These are phyloP conservation scores for Wolfiporia cocos DNA, from an alignment of 1,284 basidiomycete genomes.

Conservation along the genomic window DNA sequence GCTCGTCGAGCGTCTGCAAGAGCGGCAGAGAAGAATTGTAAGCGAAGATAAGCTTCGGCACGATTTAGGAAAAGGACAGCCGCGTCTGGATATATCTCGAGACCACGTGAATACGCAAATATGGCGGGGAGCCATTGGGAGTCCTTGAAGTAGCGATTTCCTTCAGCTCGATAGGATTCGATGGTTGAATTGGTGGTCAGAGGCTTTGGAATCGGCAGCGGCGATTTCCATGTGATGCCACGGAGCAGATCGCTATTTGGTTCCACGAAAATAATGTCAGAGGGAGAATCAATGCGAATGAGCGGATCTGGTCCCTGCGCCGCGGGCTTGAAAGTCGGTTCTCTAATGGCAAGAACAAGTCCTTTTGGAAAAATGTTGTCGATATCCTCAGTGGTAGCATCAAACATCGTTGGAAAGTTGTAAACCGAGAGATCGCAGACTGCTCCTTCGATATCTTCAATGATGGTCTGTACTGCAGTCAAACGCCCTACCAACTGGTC, in stretches of 20 bases:
- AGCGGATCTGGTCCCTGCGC: slow-evolving; percentile 12
- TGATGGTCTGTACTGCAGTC: slow-evolving; percentile 12
- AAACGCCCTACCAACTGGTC: slow-evolving; percentile 8
- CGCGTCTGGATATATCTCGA: slow-evolving; percentile 11
- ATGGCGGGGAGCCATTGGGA: slow-evolving; percentile 20
- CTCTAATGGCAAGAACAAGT: slow-evolving; percentile 25
- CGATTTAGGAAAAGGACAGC: slow-evolving; percentile 10
- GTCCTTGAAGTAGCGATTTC: slow-evolving; percentile 13
- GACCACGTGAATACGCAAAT: slow-evolving; percentile 18
- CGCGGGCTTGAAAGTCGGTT: slow-evolving; percentile 25
- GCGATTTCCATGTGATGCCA: slow-evolving; percentile 9
- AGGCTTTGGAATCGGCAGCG: not conserved
- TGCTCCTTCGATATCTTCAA: slow-evolving; percentile 26
- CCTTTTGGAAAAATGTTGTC: slow-evolving; percentile 26
- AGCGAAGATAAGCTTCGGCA: slow-evolving; percentile 9
- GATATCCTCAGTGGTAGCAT: slow-evolving; percentile 16
- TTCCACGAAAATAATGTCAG: slow-evolving; percentile 22
- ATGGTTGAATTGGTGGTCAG: slow-evolving; percentile 3
- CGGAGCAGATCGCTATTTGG: slow-evolving; percentile 5
- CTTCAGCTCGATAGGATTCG: slow-evolving; percentile 13
- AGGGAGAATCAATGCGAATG: slow-evolving; percentile 27
- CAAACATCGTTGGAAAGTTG: slow-evolving; percentile 21
- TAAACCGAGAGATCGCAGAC: slow-evolving; percentile 21
- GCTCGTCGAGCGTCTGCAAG: slow-evolving; percentile 3
- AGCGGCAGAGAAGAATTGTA: slow-evolving; percentile 7